Evolutionary conservation across 805 yeast genomes (phyloP), one percentile per base, ranked within the genome.

Genomic region (Candida jianshihensis): DNA sequence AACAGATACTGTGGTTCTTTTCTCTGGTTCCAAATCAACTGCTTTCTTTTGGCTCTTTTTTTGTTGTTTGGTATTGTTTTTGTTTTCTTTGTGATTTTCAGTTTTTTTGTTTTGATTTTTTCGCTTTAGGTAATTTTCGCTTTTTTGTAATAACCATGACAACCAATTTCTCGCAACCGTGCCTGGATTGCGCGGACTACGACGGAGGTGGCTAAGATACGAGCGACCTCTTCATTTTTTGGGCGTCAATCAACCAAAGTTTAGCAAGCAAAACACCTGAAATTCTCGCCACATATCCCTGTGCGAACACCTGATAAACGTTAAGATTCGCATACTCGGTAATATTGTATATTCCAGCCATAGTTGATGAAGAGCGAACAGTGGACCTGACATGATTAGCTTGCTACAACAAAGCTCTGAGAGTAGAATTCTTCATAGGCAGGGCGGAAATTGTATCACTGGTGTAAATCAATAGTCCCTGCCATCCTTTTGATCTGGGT

Each of bases 231-330:
- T n/a, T n/a, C n/a, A n/a, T n/a, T n/a, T n/a, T n/a, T n/a, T n/a
- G n/a, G n/a, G n/a, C n/a, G n/a, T n/a, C n/a, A n/a, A n/a, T 21
- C 24, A 11, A 21, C 10, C 24, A 21, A 21, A n/a, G n/a, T n/a
- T 21, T 8, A 21, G 35, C 36, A 41, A 13, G 31, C 37, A 24
- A 38, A 34, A 27, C 37, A 38, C 31, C 24, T 41, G 14, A 46
- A 34, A 30, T 43, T 43, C 12, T 37, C 49, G 5, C 29, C 39
- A 7, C 46, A 43, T n/a, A 30, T 37, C 24, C 26, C 39, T 5
- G 33, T 35, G 5, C 28, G 24, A 7, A 37, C 41, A 24, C 36
- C 38, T 9, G 22, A 20, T 7, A 20, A 20, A 7, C 9, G 22
- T 7, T 7, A 7, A 20, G 22, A 10, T 10, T 20, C 22, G 7